A percentile compares a stretch with the other conserved stretches of the same genome.
Evolutionary conservation across 129 eudicot species (phyloP).

Genomic region (Helianthus tuberosus): DNA sequence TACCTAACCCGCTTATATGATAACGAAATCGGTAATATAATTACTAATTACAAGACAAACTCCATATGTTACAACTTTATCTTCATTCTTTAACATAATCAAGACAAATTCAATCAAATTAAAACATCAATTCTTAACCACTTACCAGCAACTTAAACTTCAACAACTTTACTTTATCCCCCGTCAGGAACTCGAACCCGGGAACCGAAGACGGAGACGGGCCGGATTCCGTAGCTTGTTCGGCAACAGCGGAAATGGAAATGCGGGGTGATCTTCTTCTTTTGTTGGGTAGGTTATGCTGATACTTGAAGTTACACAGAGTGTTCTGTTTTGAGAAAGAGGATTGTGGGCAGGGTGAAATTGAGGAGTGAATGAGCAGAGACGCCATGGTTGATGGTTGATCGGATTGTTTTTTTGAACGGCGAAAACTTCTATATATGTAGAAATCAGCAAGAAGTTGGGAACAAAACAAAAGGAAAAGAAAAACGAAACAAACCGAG

Average conservation of each 20-base stretch:
- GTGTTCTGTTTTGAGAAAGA: slow-evolving; percentile 3
- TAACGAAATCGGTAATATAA: too few relatives aligned
- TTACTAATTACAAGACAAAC: not conserved
- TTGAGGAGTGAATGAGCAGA: slow-evolving; percentile 20
- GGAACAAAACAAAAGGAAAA: too few relatives aligned
- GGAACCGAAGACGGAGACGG: slow-evolving; percentile 25
- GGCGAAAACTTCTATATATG: too few relatives aligned
- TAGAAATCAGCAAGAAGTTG: too few relatives aligned
- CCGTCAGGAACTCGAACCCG: slow-evolving; percentile 9
- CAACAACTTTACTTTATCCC: slow-evolving; percentile 24
- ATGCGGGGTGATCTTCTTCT: slow-evolving; percentile 10
- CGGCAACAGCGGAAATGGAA: slow-evolving; percentile 17
- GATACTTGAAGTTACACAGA: not conserved
- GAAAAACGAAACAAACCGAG: too few relatives aligned
- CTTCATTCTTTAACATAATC: too few relatives aligned
- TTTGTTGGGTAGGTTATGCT: slow-evolving; percentile 13
- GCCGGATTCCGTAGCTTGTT: slow-evolving; percentile 22
- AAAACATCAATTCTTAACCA: not conserved
- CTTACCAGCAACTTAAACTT: slow-evolving; percentile 63
- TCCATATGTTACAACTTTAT: not conserved
- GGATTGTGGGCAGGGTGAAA: slow-evolving; percentile 25
- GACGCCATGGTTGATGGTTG: slow-evolving; percentile 31
- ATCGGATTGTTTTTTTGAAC: not conserved
- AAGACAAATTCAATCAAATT: not conserved
- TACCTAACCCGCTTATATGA: not conserved